Evolutionary conservation across 805 yeast species (phyloP), one percentile per base, ranked within the genome.

Genomic region (Candida ascalaphidarum): DNA sequence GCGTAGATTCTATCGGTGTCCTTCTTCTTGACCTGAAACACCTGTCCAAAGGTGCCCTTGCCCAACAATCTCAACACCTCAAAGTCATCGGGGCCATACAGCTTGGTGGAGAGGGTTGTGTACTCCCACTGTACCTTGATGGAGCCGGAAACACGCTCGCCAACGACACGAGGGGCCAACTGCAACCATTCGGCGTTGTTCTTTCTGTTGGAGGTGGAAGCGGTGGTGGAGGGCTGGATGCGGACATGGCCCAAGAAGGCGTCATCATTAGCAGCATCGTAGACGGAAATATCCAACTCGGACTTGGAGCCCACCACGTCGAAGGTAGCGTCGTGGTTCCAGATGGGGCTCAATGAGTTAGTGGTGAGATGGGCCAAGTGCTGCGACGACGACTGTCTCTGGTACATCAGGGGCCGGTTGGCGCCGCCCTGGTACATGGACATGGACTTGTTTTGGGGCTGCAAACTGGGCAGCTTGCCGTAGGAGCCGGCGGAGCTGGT

Each of bases 21-120:
- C 41, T 70, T 71, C 68, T 89, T 92, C 38, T 81, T 77, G 24
- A 92, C 98, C 61, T 92, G 98, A 58, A 81, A 92, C 21, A 89
- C 98, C 61, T 85, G 95, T 18, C 98, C 98, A 65, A 89, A 89
- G 1, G 97, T 92, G 30, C 98, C 98, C 51, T 85, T 86, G 36
- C 98, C 98, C 36, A 89, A 65, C 29, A 89, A 65, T 47, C 96
- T 70, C 44, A 92, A 71, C 11, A 89, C 85, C 52, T 88, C 95
- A 55, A 92, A 92, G 57, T 92, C 97, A 28, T 79, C 80, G 4
- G 98, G 98, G 1, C 96, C 95, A 48, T 80, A 83, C 42, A 80
- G 83, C 43, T 76, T 74, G 52, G 82, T 80, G 28, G 74, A 63
- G 13, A 81, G 75, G 26, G 74, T 74, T 11, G 64, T 47, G 55